Percentiles rank a stretch among this genome's conserved stretches.
phyloP scores from a whole-genome alignment of 345 rosid species.

The Eucalyptus pumila region DNA sequence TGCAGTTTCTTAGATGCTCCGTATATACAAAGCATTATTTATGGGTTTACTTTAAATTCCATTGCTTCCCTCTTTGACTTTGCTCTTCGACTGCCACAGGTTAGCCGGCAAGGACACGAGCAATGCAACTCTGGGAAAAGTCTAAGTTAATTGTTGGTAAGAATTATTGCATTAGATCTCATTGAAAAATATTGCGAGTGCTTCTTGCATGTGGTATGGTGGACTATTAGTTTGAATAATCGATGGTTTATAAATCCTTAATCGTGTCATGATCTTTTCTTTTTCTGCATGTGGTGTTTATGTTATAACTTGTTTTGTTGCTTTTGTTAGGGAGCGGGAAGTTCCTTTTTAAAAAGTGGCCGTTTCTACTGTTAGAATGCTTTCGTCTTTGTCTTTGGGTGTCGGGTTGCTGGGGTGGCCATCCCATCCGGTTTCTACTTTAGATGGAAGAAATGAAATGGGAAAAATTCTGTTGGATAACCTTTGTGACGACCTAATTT shows the following conservation, averaged over 20 bases:
- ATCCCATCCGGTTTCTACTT: conserved; percentile 51
- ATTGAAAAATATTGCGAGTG: background rate
- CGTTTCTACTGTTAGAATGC: conserved; percentile 28
- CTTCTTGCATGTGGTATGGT: background rate
- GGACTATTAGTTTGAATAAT: background rate
- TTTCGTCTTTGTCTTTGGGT: conserved; percentile 36
- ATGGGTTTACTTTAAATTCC: background rate
- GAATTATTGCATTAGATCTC: no score
- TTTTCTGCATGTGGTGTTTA: background rate
- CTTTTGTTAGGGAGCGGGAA: conserved; percentile 27
- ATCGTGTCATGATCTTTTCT: background rate
- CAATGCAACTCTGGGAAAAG: no score
- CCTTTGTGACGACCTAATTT: background rate
- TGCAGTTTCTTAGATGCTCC: background rate
- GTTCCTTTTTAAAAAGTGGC: conserved; percentile 32
- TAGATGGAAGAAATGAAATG: conserved; percentile 30
- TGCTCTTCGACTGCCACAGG: background rate
- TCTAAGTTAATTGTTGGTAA: no score
- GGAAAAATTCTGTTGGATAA: background rate
- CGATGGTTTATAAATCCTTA: background rate
- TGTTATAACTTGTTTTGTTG: background rate
- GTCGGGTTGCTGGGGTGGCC: conserved; percentile 58
- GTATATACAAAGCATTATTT: background rate
- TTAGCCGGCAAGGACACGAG: no score
- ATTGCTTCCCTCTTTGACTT: background rate